Conservation (phyloP, 148 eudicot species). For the Cornus kousa region DNA sequence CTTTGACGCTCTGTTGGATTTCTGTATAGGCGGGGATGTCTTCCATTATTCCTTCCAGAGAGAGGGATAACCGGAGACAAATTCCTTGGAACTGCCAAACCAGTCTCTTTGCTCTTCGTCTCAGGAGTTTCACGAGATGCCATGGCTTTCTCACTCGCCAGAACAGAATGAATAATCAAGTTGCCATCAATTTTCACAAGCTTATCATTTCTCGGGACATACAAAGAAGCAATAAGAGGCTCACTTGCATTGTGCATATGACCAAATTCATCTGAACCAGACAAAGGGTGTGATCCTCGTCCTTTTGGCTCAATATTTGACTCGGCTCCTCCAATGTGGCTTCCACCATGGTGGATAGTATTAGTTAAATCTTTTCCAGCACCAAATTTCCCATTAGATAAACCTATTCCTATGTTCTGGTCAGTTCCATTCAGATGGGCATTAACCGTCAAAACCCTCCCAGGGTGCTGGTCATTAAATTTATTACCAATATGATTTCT, state of each 20-base stretch:
- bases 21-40: slow-evolving; percentile 53
- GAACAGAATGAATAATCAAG: slow-evolving; percentile 86
- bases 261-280: slow-evolving; percentile 28
- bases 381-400: slow-evolving; percentile 20
- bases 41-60: slow-evolving; percentile 43
- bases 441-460: slow-evolving; percentile 56
- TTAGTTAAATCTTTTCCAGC: slow-evolving; percentile 19
- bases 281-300: slow-evolving; percentile 16
- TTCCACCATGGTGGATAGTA: slow-evolving; percentile 19
- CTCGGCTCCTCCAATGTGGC: slow-evolving; percentile 18
- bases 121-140: slow-evolving; percentile 27
- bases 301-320: slow-evolving; percentile 15
- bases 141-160: slow-evolving; percentile 86
- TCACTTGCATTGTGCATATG: slow-evolving; percentile 53
- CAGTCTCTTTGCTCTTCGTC: slow-evolving; percentile 47
- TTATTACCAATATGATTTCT: slow-evolving; percentile 18
- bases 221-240: slow-evolving; percentile 79
- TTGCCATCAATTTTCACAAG: slow-evolving; percentile 95
- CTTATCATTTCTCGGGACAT: slow-evolving; percentile 94
- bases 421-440: slow-evolving; percentile 32
- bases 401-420: slow-evolving; percentile 25
- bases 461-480: slow-evolving; percentile 39
- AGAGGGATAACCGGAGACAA: slow-evolving; percentile 52
- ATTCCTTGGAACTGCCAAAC: slow-evolving; percentile 58
- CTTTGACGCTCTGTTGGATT: slow-evolving; percentile 44